Evolutionary conservation across 2,329 filamentous ascomycete species (phyloP), one percentile per base, ranked within the genome.

Genomic region (Xenoacremonium recifei): DNA sequence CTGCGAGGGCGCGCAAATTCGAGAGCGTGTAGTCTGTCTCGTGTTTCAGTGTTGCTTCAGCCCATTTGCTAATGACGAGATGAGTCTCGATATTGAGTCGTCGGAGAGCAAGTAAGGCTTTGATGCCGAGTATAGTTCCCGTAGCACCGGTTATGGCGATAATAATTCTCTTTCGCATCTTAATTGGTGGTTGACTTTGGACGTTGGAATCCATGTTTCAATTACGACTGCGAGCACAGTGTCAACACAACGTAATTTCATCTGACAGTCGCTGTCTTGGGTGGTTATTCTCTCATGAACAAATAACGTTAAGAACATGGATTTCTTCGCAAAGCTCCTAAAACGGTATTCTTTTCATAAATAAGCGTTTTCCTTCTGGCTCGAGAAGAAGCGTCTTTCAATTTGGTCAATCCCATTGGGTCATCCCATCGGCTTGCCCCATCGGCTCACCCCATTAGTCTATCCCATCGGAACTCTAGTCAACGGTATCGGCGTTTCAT

Each of bases 1-100:
- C 15, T 15, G 17, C 32, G 20, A 20, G 36, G 11, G 31, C 20
- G 23, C 3, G 19, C 35, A 30, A 17, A 19, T 16, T 21, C 21
- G 1, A 23, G 18, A 5, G 35, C 34, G 23, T 39, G 15, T n/a
- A n/a, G 11, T 43, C 41, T 3, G 25, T 21, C 33, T 43, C 41
- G 16, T 43, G 30, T 20, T 43, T 39, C 3, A 39, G n/a, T 19
- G 41, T 39, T 4, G 25, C 19, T 9, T 19, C 36, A 4, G 21
- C 41, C 41, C 41, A 43, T 39, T 35, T 43, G 30, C 21, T 29
- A n/a, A 39, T 27, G 2, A 39, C 39, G 16, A 43, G 36, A 27
- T 43, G 40, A 16, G 36, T 43, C 17, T 43, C 40, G 6, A 39
- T 31, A 17, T 39, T 27, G 5, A 42, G 35, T 10, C 21, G 19